A percentile compares a stretch with the other conserved stretches of the same genome.
phyloP scores from a whole-genome alignment of 768 basidiomycete species.

The Melanogaster broomeanus region DNA sequence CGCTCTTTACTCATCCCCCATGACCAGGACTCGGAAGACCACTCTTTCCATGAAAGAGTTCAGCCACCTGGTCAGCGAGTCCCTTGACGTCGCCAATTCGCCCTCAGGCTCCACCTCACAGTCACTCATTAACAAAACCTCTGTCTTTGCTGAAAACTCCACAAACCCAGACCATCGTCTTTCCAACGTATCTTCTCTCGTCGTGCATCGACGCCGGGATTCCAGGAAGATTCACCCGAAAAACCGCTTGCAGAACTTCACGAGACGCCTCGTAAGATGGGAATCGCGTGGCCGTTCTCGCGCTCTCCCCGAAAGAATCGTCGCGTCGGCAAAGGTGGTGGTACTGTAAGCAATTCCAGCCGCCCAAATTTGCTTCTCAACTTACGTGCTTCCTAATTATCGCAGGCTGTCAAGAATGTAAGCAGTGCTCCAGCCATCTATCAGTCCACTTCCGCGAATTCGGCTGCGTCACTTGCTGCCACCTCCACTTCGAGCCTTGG shows the following conservation, averaged over 20 bases:
- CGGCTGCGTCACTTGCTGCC: slow-evolving; percentile 17
- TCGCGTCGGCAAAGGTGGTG: slow-evolving; percentile 2
- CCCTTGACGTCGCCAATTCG: slow-evolving; percentile 22
- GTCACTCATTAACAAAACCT: slow-evolving; percentile 22
- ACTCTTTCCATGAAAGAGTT: slow-evolving; percentile 34
- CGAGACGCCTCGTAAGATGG: slow-evolving; percentile 25
- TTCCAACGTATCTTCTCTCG: slow-evolving; percentile 34
- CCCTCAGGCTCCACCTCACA: slow-evolving; percentile 12
- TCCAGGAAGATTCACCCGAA: slow-evolving; percentile 1
- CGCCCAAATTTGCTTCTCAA: background rate
- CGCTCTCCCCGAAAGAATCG: slow-evolving; percentile 25
- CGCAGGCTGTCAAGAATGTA: slow-evolving; percentile 6
- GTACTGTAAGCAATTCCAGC: slow-evolving; percentile 12
- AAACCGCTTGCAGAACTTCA: slow-evolving; percentile 8
- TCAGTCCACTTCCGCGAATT: background rate
- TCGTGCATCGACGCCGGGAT: slow-evolving; percentile 15
- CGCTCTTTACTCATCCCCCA: slow-evolving; percentile 8
- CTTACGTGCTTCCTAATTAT: slow-evolving; percentile 4
- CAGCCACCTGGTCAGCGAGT: slow-evolving; percentile 36
- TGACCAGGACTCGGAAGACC: slow-evolving; percentile 28
- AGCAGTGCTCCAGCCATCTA: background rate
- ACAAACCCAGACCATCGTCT: slow-evolving; percentile 22
- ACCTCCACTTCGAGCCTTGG: slow-evolving; percentile 32
- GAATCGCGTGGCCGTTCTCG: slow-evolving; percentile 30
- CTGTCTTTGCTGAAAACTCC: slow-evolving; percentile 20